Evolutionary conservation across 1,284 basidiomycete species (phyloP).

Genomic region (Cryptococcus hybrid): DNA sequence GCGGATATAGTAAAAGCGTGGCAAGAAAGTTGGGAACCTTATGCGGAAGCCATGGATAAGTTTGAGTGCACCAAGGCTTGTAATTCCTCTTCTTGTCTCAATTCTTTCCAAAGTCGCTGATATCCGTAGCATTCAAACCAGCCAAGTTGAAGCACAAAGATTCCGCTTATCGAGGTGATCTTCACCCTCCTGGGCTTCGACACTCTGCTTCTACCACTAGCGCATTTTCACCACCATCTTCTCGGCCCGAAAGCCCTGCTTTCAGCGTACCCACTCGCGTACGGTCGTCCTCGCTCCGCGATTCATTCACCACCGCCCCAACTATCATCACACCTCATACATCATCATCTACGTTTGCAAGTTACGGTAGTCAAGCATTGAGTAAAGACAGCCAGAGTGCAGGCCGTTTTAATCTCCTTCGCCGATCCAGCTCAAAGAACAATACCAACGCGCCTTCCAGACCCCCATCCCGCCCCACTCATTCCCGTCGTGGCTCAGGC

Average conservation of each 20-base stretch:
- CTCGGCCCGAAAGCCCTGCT: constrained; percentile 14
- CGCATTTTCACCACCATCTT: background rate
- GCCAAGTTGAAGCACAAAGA: constrained; percentile 6
- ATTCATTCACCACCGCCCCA: constrained; percentile 3
- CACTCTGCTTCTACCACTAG: constrained; percentile 16
- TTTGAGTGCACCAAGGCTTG: constrained; percentile 30
- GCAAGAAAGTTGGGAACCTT: constrained; percentile 31
- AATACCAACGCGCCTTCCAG: background rate
- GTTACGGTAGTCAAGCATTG: too few species aligned
- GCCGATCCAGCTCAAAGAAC: constrained; percentile 12
- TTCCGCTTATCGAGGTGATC: background rate
- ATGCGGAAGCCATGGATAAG: constrained; percentile 34
- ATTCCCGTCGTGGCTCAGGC: constrained; percentile 6
- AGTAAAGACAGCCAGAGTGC: too few species aligned
- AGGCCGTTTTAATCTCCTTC: constrained; percentile 10
- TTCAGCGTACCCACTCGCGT: background rate
- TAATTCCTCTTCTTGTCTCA: constrained; percentile 11
- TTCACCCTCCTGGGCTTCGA: constrained; percentile 11
- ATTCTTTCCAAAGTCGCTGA: constrained; percentile 4
- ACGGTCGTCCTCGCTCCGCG: constrained; percentile 11
- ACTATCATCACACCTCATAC: constrained; percentile 1
- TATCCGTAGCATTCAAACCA: constrained; percentile 22
- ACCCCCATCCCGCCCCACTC: background rate
- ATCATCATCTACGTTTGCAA: background rate
- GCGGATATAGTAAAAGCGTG: constrained; percentile 30